phyloP scores from a whole-genome alignment of 306 rosid genomes.

The Nissolia schottii region DNA sequence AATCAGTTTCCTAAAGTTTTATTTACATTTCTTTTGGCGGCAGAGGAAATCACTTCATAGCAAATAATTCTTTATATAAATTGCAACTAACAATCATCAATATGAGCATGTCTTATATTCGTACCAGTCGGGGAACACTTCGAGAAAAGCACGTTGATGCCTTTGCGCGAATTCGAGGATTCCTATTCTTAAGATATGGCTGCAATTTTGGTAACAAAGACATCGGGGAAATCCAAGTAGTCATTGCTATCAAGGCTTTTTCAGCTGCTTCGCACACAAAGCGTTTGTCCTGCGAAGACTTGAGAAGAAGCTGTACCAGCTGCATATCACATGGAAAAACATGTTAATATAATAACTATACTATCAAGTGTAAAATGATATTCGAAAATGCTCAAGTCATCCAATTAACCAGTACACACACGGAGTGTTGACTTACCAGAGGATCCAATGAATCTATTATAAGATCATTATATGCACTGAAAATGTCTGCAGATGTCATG shows the following conservation, averaged over 20 bases:
- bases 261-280: constrained; percentile 98
- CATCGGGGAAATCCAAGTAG: constrained; percentile 69
- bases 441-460: constrained; percentile 84
- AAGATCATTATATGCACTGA: constrained; percentile 65
- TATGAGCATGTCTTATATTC: constrained; percentile 24
- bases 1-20: neutral
- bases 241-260: constrained; percentile 83
- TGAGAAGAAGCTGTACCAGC: constrained; percentile 95
- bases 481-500: constrained; percentile 94
- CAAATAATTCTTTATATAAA: neutral
- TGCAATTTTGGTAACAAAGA: constrained; percentile 82
- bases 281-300: constrained; percentile 96
- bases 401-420: neutral
- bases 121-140: constrained; percentile 85
- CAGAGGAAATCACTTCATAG: neutral
- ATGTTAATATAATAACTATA: neutral
- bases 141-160: constrained; percentile 84
- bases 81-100: neutral
- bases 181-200: constrained; percentile 75
- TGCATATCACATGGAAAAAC: constrained; percentile 36
- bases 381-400: constrained; percentile 15
- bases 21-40: neutral
- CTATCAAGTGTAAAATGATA: constrained; percentile 6
- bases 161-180: constrained; percentile 94
- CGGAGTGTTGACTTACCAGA: constrained; percentile 52